Base-by-base conservation (phyloP, 2,329 filamentous ascomycete species). In the Aspergillus puulaauensis region DNA sequence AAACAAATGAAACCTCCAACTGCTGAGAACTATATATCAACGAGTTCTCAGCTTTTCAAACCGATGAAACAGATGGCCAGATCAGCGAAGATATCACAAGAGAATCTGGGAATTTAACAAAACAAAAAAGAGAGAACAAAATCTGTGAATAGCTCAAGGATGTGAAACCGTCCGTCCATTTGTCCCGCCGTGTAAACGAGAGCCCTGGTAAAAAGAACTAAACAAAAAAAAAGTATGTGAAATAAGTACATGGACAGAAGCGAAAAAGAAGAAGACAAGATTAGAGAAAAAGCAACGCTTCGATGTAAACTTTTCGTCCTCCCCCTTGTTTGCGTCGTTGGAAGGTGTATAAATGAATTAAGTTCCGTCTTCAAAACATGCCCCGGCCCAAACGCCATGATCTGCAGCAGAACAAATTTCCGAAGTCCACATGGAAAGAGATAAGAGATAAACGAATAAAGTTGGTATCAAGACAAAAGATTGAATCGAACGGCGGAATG, bases 401-500 rank as follows among this genome's bases (percentile, higher is more conserved):
- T 54, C 46, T 40, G 48, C 21, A 51, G 44, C 27, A 37, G 49
- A 59, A 47, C 43, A 41, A 43, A 58, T 53, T 73, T 47, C 46
- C 43, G 45, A 33, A 37, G 46, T 37, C 31, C 46, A 54, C n/a
- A 40, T 23, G 31, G 15, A 33, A 45, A 21, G 48, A 35, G 49
- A 35, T 23, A 54, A 33, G 52, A 44, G 33, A 9, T 33, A 59
- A 47, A 52, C 46, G 59, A 62, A 56, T 43, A 33, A 24, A 40
- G 41, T 57, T 57, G 49, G 57, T 64, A 66, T 62, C 59, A 64
- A 64, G 50, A 66, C 64, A 66, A 57, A 21, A 52, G 24, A 52
- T 44, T 52, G 56, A 58, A 59, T 44, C 46, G 49, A 52, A 58
- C 24, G 43, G 45, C 23, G 54, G 35, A 52, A 46, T 17, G 17